Conservation (phyloP, 805 yeast species). For the Blastobotrys americana region DNA sequence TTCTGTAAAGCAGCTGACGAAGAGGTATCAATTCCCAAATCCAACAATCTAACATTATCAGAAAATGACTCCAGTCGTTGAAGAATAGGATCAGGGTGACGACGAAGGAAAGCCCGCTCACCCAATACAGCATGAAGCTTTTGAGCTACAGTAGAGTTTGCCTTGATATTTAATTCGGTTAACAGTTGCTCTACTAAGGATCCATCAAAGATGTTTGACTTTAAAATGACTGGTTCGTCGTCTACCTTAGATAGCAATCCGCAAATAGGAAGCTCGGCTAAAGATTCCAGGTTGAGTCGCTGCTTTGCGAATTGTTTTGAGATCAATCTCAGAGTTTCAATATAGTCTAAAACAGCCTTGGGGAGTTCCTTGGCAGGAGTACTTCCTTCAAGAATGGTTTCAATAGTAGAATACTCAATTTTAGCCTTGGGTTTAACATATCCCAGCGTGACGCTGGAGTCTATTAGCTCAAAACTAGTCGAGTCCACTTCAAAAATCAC, state of each 20-base stretch:
- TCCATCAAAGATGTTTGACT: constrained; percentile 52
- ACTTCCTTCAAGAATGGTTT: constrained; percentile 10
- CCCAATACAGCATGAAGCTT: constrained; percentile 69
- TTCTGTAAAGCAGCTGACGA: constrained; percentile 63
- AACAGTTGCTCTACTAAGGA: constrained; percentile 50
- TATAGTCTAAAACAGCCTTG: constrained; percentile 57
- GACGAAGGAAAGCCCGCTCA: constrained; percentile 73
- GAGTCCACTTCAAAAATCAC: constrained; percentile 77
- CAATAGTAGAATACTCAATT: constrained; percentile 20
- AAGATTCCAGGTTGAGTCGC: constrained; percentile 33
- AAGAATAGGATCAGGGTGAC: constrained; percentile 77
- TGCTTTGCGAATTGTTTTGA: constrained; percentile 65
- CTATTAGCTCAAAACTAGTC: constrained; percentile 59
- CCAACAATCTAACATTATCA: constrained; percentile 50
- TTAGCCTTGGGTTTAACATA: constrained; percentile 55
- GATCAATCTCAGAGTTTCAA: constrained; percentile 55
- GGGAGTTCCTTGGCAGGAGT: constrained; percentile 24
- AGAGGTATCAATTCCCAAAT: constrained; percentile 53
- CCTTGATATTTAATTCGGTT: constrained; percentile 72
- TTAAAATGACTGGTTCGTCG: constrained; percentile 70
- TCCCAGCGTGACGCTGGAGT: constrained; percentile 71
- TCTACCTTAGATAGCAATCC: constrained; percentile 74
- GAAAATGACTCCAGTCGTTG: constrained; percentile 75
- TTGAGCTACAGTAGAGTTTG: constrained; percentile 80
- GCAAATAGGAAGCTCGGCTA: constrained; percentile 34